phyloP scores from a whole-genome alignment of 768 basidiomycete genomes.

The Lyophyllum decastes region DNA sequence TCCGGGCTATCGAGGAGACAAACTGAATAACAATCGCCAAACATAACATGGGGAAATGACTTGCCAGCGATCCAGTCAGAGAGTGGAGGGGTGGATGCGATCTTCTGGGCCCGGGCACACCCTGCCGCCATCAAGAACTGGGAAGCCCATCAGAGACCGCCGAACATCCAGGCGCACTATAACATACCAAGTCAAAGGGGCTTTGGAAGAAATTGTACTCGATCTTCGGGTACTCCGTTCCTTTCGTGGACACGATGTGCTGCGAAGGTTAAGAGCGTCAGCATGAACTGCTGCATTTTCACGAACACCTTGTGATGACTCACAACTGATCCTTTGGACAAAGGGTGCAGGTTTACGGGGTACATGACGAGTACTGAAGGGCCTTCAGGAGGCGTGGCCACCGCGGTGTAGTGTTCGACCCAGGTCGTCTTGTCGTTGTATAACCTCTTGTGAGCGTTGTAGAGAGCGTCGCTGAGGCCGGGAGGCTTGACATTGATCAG shows the following conservation, averaged over 20 bases:
- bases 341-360: too few species aligned
- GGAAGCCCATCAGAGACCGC: not conserved
- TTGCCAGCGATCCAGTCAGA: not conserved
- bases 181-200: not conserved
- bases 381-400: not conserved
- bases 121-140: not conserved
- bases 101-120: not conserved
- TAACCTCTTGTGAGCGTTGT: too few species aligned
- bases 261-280: not conserved
- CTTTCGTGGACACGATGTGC: not conserved
- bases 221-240: too few species aligned
- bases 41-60: too few species aligned
- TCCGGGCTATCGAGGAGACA: too few species aligned
- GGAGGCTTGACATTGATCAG: not conserved
- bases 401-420: not conserved
- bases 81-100: not conserved
- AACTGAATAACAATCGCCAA: too few species aligned
- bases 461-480: not conserved
- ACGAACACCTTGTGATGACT: not conserved
- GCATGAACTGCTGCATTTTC: not conserved
- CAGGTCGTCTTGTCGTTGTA: not conserved
- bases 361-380: slow-evolving; percentile 1
- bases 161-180: not conserved
- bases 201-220: too few species aligned
- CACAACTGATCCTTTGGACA: not conserved